Evolutionary conservation across 2,329 filamentous ascomycete species (phyloP).

Genomic region (Emergomyces pasteurianus): DNA sequence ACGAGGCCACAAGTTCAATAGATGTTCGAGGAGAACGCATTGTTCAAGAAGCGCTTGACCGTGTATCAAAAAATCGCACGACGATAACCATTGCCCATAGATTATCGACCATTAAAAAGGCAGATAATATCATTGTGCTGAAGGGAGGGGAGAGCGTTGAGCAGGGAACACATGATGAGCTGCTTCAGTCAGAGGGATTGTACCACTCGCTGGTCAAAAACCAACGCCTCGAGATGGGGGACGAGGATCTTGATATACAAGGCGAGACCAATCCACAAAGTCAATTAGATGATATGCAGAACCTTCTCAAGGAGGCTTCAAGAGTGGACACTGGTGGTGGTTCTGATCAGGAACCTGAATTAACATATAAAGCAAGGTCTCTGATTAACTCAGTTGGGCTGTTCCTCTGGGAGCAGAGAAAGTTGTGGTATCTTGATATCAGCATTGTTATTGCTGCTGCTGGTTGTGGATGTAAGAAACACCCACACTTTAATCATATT

Average conservation of each 20-base stretch:
- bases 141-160: conserved; percentile 60
- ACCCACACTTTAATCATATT: not conserved
- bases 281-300: not conserved
- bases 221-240: conserved; percentile 16
- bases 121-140: conserved; percentile 67
- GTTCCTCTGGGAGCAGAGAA: conserved; percentile 23
- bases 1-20: conserved; percentile 63
- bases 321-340: not conserved
- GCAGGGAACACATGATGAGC: conserved; percentile 60
- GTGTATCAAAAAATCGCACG: conserved; percentile 49
- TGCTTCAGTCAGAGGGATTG: conserved; percentile 50
- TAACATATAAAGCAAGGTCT: conserved; percentile 6
- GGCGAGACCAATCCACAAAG: not conserved
- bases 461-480: conserved; percentile 20
- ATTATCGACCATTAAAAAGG: conserved; percentile 60
- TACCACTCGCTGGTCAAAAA: conserved; percentile 56
- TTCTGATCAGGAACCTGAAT: conserved; percentile 3
- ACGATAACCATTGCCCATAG: conserved; percentile 70
- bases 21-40: conserved; percentile 44
- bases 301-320: conserved; percentile 1
- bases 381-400: conserved; percentile 14
- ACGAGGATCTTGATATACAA: conserved; percentile 2
- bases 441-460: conserved; percentile 16
- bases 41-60: conserved; percentile 43
- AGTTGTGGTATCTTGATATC: conserved; percentile 19